Percentiles rank a stretch among this genome's conserved stretches.
Evolutionary conservation across 1,284 basidiomycete species (phyloP).

Genomic region (Boletus albobrunnescens): DNA sequence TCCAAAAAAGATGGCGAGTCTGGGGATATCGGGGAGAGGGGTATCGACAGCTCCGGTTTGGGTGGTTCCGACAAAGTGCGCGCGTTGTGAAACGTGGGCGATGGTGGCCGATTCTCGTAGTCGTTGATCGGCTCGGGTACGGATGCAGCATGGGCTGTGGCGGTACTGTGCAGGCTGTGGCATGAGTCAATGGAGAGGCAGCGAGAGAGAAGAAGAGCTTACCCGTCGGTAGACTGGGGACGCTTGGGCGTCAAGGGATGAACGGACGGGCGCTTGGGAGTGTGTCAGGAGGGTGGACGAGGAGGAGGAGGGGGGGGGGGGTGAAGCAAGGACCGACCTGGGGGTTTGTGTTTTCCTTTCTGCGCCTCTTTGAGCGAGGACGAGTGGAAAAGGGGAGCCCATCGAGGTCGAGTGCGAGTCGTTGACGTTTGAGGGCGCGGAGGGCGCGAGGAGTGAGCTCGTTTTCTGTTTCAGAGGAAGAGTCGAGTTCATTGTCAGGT

Average conservation of each 20-base stretch:
- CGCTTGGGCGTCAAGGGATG: constrained; percentile 4
- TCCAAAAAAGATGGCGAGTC: neutral
- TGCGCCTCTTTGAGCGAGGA: constrained; percentile 18
- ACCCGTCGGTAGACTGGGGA: constrained; percentile 3
- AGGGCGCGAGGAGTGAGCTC: constrained; percentile 34
- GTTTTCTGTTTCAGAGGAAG: constrained; percentile 27
- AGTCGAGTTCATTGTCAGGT: too few relatives aligned
- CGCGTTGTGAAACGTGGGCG: neutral
- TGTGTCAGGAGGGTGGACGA: too few relatives aligned
- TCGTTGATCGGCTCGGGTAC: constrained; percentile 5
- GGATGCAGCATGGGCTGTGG: constrained; percentile 1
- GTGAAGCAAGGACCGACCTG: constrained; percentile 2
- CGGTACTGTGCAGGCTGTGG: constrained; percentile 5
- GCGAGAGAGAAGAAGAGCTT: neutral
- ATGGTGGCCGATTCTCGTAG: neutral
- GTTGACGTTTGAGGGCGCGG: constrained; percentile 33
- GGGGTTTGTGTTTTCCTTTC: constrained; percentile 17
- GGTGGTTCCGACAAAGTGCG: neutral
- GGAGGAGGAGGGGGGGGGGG: neutral
- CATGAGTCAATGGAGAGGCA: neutral
- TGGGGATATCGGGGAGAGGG: neutral
- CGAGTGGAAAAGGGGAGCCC: constrained; percentile 21
- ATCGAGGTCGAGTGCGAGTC: constrained; percentile 30
- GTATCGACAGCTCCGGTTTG: constrained; percentile 3
- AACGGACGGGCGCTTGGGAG: constrained; percentile 15